Base-by-base conservation (phyloP, 192 early-diverging fungal species). In the Backusella circina region DNA sequence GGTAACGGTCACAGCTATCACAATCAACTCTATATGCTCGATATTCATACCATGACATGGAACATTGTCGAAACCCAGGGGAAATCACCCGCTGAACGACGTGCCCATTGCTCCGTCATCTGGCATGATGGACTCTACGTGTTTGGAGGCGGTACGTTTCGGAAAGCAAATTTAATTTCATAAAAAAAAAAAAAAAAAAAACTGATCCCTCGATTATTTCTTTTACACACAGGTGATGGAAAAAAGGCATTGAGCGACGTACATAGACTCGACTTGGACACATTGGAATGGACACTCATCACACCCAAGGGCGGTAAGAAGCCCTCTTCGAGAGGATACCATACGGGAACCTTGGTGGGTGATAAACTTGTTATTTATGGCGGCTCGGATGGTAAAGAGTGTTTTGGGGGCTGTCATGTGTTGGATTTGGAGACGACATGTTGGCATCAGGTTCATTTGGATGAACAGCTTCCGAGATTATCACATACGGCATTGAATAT, bases 121-220 rank as follows among this genome's bases (percentile, higher is more conserved):
- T 93, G 92, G 77, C 86, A 91, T 70, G 89, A 89, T 12, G 81
- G 78, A 10, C 77, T 95, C 18, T 95, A 94, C 71, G 77, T 95
- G 35, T 95, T 94, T 86, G 95, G 93, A 23, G 95, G 95, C n/a
- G 95, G 95, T n/a, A 94, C n/a, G n/a, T n/a, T n/a, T n/a, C n/a
- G n/a, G n/a, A n/a, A n/a, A n/a, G n/a, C n/a, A n/a, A n/a, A n/a
- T n/a, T n/a, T n/a, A n/a, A n/a, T n/a, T n/a, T n/a, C n/a, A n/a
- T n/a, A n/a, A n/a, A n/a, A n/a, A n/a, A n/a, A n/a, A n/a, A n/a
- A n/a, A n/a, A n/a, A n/a, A n/a, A n/a, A n/a, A n/a, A n/a, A n/a
- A n/a, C n/a, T n/a, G n/a, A n/a, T n/a, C n/a, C n/a, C n/a, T n/a
- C n/a, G n/a, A n/a, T n/a, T n/a, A n/a, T n/a, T n/a, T n/a, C n/a